These are phyloP conservation scores for Aspergillus japonicus DNA, from an alignment of 2,329 filamentous ascomycete species.

Conservation along the genomic window DNA sequence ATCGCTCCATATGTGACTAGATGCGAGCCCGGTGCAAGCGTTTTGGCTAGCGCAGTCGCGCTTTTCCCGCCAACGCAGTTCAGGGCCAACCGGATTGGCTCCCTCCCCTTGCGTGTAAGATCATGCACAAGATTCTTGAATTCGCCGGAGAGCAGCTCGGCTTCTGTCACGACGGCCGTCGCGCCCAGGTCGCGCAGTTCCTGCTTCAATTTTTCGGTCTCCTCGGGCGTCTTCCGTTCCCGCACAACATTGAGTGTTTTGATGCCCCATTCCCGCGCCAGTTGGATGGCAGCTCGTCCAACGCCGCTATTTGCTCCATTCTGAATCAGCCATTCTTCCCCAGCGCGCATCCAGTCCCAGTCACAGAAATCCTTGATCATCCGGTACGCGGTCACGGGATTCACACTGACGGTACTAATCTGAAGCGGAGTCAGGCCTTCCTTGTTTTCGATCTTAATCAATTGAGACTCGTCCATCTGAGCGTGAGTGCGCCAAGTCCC, in stretches of 20 bases:
- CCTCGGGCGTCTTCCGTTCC: slow-evolving; percentile 63
- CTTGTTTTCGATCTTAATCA: slow-evolving; percentile 70
- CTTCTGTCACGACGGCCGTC: slow-evolving; percentile 62
- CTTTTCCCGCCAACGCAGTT: slow-evolving; percentile 94
- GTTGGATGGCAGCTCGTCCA: slow-evolving; percentile 84
- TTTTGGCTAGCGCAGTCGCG: slow-evolving; percentile 74
- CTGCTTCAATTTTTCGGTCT: slow-evolving; percentile 62
- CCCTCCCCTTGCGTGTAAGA: slow-evolving; percentile 70
- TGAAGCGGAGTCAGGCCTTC: slow-evolving; percentile 71
- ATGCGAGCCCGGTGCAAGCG: slow-evolving; percentile 65
- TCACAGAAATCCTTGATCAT: slow-evolving; percentile 79
- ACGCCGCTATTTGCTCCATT: slow-evolving; percentile 96
- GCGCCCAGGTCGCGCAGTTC: slow-evolving; percentile 63
- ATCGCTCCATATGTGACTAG: slow-evolving; percentile 96
- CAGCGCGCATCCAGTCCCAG: slow-evolving; percentile 51
- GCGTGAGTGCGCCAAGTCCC: slow-evolving; percentile 96
- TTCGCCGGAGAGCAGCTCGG: slow-evolving; percentile 50
- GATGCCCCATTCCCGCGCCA: slow-evolving; percentile 81
- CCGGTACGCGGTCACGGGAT: slow-evolving; percentile 90
- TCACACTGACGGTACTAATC: slow-evolving; percentile 84
- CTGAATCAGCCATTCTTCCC: slow-evolving; percentile 94
- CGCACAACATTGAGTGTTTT: slow-evolving; percentile 88
- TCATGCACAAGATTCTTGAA: slow-evolving; percentile 56
- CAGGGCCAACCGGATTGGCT: slow-evolving; percentile 72
- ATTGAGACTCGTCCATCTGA: slow-evolving; percentile 58